A percentile compares a stretch with the other conserved stretches of the same genome.
phyloP scores from a whole-genome alignment of 2,329 filamentous ascomycete genomes.

The Pestalotiopsis sp. region DNA sequence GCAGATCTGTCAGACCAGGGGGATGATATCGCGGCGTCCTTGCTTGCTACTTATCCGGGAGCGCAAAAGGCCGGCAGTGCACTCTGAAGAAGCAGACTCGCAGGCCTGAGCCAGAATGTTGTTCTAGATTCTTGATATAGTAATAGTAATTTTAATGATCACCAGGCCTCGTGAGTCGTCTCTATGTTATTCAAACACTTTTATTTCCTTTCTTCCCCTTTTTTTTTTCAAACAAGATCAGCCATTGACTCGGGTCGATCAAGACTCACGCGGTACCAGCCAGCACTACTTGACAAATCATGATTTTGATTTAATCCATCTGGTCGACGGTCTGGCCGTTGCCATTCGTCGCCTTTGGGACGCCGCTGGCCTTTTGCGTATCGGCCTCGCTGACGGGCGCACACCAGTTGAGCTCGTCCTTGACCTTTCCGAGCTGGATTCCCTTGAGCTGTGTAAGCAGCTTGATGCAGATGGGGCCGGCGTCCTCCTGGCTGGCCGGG shows the following conservation, averaged over 20 bases:
- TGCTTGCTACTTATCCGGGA: background rate
- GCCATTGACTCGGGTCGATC: background rate
- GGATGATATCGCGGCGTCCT: background rate
- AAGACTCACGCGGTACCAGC: background rate
- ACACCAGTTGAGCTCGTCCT: conserved; percentile 79
- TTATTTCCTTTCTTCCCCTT: background rate
- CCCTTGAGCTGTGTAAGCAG: conserved; percentile 78
- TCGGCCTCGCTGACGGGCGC: conserved; percentile 48
- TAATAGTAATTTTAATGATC: background rate
- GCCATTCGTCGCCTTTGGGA: conserved; percentile 25
- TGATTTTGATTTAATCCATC: conserved; percentile 30
- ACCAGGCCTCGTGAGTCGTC: background rate
- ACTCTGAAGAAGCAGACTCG: background rate
- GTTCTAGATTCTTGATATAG: background rate
- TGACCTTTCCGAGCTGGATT: conserved; percentile 79
- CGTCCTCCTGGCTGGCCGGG: conserved; percentile 60
- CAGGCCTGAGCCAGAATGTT: background rate
- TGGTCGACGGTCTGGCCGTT: conserved; percentile 37
- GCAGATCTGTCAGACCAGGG: background rate
- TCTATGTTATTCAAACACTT: background rate
- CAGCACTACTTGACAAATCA: background rate
- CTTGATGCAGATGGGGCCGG: conserved; percentile 73
- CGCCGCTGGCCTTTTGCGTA: conserved; percentile 38
- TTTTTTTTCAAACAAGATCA: background rate
- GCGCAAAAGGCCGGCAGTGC: background rate